These are phyloP conservation scores for Aspergillus terreus DNA, from an alignment of 2,329 filamentous ascomycete genomes.

Conservation along the genomic window DNA sequence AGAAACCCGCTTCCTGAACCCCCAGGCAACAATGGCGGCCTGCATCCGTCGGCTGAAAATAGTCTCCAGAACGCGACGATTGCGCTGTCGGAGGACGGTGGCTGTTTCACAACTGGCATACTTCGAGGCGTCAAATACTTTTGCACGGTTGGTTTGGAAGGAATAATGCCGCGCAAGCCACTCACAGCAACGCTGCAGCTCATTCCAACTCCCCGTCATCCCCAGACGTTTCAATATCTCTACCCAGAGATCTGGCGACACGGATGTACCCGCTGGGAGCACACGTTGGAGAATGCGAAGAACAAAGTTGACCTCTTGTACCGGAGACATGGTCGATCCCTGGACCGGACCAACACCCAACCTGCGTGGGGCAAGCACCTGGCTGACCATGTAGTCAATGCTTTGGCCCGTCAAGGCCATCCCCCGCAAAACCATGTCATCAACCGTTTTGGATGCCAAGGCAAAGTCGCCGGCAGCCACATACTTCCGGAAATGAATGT, in stretches of 20 bases:
- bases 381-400: slow-evolving; percentile 40
- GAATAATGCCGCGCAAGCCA: slow-evolving; percentile 49
- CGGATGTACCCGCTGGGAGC: slow-evolving; percentile 41
- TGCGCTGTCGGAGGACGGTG: slow-evolving; percentile 5
- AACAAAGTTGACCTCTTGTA: slow-evolving; percentile 42
- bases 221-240: slow-evolving; percentile 59
- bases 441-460: slow-evolving; percentile 32
- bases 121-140: slow-evolving; percentile 10
- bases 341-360: slow-evolving; percentile 21
- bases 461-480: slow-evolving; percentile 30
- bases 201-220: slow-evolving; percentile 51
- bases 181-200: slow-evolving; percentile 49
- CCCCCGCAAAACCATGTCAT: slow-evolving; percentile 49
- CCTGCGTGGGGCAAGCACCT: slow-evolving; percentile 29
- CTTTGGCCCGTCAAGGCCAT: slow-evolving; percentile 43
- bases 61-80: slow-evolving; percentile 27
- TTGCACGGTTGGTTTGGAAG: slow-evolving; percentile 7
- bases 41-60: slow-evolving; percentile 46
- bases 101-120: neutral
- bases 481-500: slow-evolving; percentile 40
- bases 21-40: slow-evolving; percentile 48
- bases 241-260: slow-evolving; percentile 49
- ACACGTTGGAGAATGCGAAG: slow-evolving; percentile 47
- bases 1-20: slow-evolving; percentile 38
- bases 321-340: slow-evolving; percentile 24